Evolutionary conservation across 352 stramenopile genomes (phyloP).

Genomic region (Thalassiosira mediterranea): DNA sequence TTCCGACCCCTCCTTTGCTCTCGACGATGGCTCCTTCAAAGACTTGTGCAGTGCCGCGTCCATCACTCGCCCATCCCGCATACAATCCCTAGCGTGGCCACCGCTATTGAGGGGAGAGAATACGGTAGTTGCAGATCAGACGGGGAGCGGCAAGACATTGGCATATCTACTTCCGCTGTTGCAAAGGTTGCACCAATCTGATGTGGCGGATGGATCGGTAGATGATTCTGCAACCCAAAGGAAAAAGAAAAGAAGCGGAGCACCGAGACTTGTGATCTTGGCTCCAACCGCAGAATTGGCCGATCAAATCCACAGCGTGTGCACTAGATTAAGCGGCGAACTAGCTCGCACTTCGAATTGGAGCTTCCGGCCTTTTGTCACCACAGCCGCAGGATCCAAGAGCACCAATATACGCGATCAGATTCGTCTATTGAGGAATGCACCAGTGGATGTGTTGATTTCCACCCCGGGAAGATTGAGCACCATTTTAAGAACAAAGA

Average conservation of each 20-base stretch:
- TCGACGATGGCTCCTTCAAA: constrained; percentile 41
- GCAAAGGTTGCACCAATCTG: constrained; percentile 42
- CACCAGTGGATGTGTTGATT: constrained; percentile 84
- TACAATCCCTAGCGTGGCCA: constrained; percentile 80
- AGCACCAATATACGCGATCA: constrained; percentile 77
- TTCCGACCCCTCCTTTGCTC: constrained; percentile 56
- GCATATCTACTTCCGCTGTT: constrained; percentile 77
- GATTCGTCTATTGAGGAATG: constrained; percentile 67
- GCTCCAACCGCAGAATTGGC: constrained; percentile 87
- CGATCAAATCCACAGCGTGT: constrained; percentile 82
- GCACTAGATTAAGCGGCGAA: constrained; percentile 41
- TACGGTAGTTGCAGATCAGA: constrained; percentile 84
- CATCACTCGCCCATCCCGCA: constrained; percentile 67
- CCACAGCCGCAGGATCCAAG: constrained; percentile 62
- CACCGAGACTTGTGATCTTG: constrained; percentile 82
- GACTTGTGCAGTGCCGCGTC: constrained; percentile 56
- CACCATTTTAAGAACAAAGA: constrained; percentile 81
- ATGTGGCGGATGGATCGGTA: constrained; percentile 33
- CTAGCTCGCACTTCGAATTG: constrained; percentile 22
- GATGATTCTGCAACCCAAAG: neutral
- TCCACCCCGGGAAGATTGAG: constrained; percentile 85
- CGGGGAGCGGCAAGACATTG: constrained; percentile 81
- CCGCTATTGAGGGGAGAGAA: constrained; percentile 54
- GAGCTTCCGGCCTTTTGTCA: constrained; percentile 66
- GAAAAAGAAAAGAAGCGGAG: constrained; percentile 31